phyloP scores from a whole-genome alignment of 352 stramenopile species.

The Poterioochromonas sp. region DNA sequence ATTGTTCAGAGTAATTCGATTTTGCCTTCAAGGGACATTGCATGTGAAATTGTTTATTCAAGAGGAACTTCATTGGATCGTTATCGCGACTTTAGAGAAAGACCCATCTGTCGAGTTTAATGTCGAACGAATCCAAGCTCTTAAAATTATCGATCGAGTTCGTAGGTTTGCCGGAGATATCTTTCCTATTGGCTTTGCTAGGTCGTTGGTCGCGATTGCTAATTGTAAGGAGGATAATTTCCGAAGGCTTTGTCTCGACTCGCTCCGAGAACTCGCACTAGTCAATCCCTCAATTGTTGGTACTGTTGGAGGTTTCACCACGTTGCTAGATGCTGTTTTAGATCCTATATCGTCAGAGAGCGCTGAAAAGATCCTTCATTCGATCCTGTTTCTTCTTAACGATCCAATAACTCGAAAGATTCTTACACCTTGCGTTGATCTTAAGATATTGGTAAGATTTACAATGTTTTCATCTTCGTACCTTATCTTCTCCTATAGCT shows the following conservation, averaged over 20 bases:
- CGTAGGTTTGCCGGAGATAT: background rate
- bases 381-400: constrained; percentile 19
- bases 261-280: constrained; percentile 9
- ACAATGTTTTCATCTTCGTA: background rate
- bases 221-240: constrained; percentile 3
- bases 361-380: background rate
- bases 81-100: constrained; percentile 1
- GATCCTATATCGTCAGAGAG: background rate
- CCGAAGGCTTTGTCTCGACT: constrained; percentile 21
- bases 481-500: background rate
- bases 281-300: background rate
- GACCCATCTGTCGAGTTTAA: background rate
- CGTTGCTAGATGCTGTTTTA: constrained; percentile 26
- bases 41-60: background rate
- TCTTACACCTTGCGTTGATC: background rate
- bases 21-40: background rate
- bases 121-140: constrained; percentile 22
- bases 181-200: background rate
- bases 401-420: background rate
- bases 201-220: constrained; percentile 15
- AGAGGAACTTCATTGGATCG: background rate
- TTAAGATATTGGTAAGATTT: background rate
- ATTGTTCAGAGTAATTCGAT: background rate
- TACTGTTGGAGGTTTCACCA: background rate
- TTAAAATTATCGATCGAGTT: constrained; percentile 5